Evolutionary conservation across 2,329 filamentous ascomycete genomes (phyloP), one percentile per base, ranked within the genome.

Genomic region (Exophiala lecanii-corni): DNA sequence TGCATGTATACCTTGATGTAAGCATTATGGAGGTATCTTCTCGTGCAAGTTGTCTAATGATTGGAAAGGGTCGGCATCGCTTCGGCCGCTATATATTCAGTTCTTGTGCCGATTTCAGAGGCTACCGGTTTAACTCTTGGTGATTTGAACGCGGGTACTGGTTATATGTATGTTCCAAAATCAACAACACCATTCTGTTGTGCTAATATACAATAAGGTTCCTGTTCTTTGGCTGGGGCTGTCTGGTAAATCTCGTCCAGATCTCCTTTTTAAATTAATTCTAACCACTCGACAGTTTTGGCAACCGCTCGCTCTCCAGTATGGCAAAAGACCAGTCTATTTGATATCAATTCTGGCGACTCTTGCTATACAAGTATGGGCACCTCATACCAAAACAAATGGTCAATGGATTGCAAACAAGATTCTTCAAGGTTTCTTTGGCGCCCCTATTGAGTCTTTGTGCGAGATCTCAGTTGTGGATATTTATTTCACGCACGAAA

Each of bases 321-420:
- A 67, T 53, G 69, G 69, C 15, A 50, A 49, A 43, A 44, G 55
- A 5, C 47, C 50, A 2, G 45, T 49, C 10, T 55, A 51, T 39
- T 43, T 57, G 2, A 25, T 55, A 5, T 51, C 51, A 5, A 55
- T 59, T 26, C 40, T 67, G 13, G 57, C 54, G 21, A 61, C 51
- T 6, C 47, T 56, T 19, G 48, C 64, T 55, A 57, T 59, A 34
- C 62, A 63, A 36, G 55, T 76, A 1, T 73, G 69, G 69, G 63
- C 61, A 16, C 62, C 68, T 0, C 65, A 70, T 43, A 64, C 66
- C 3, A 67, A 62, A 25, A 66, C 60, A 6, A 65, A 67, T 18
- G 67, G 69, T 5, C 64, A 71, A 47, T 74, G 70, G 70, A 67
- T 68, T 23, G 70, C 67, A 4, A 67, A 66, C 50, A 67, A 68